A percentile compares a stretch with the other conserved stretches of the same genome.
phyloP scores from a whole-genome alignment of 148 eudicot species.

The Chenopodium suecicum region DNA sequence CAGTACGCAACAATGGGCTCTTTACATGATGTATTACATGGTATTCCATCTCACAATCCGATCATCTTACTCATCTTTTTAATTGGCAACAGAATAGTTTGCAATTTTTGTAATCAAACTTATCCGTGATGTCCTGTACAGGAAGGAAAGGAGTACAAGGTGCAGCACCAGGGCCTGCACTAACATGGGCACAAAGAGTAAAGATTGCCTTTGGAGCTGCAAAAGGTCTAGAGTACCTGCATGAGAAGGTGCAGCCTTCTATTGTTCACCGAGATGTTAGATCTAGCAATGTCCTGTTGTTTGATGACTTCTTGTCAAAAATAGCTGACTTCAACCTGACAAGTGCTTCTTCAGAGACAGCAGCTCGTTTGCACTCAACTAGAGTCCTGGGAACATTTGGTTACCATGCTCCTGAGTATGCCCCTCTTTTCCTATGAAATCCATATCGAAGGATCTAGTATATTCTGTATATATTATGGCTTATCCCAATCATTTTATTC shows the following conservation, averaged over 20 bases:
- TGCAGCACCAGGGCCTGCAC: slow-evolving; percentile 71
- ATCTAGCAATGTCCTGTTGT: slow-evolving; percentile 73
- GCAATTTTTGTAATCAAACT: not conserved
- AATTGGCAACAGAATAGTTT: not conserved
- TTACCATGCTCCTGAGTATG: slow-evolving; percentile 84
- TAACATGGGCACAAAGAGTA: slow-evolving; percentile 65
- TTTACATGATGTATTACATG: slow-evolving; percentile 75
- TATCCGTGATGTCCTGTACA: not conserved
- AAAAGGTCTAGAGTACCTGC: slow-evolving; percentile 66
- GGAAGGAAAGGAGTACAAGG: slow-evolving; percentile 79
- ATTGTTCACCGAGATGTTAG: slow-evolving; percentile 74
- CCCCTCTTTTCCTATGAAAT: not conserved
- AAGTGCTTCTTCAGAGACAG: slow-evolving; percentile 63
- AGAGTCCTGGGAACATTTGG: slow-evolving; percentile 79
- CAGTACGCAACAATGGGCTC: slow-evolving; percentile 78
- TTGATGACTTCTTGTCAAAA: slow-evolving; percentile 59
- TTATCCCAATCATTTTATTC: no score
- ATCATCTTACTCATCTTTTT: not conserved
- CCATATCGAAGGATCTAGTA: not conserved
- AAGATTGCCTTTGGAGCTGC: slow-evolving; percentile 75
- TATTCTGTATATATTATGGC: no score
- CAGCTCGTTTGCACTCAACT: slow-evolving; percentile 79
- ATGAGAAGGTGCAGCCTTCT: slow-evolving; percentile 74
- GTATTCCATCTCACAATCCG: slow-evolving; percentile 28
- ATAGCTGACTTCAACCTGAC: slow-evolving; percentile 71